Base-by-base conservation (phyloP, 257 asterid genomes). In the Craterostigma plantagineum region DNA sequence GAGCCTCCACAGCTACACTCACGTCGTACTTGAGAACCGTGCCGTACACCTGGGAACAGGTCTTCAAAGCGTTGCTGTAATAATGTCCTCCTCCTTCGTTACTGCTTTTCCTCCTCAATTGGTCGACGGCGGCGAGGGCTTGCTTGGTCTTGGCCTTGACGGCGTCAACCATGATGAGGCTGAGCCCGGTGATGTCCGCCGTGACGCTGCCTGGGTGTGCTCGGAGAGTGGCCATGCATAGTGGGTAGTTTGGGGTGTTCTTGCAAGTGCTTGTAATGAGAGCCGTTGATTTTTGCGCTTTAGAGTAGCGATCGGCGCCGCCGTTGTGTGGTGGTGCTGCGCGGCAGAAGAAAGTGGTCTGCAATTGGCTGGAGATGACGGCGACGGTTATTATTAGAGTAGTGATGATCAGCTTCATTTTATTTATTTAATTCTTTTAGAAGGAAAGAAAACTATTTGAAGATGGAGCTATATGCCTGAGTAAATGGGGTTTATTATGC, bases 221-320 rank as follows among this genome's bases (percentile, higher is more conserved):
- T 0, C 30, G 40, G 56, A 69, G 50, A 40, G 61, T 57, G 56
- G 17, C 0, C 45, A 51, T 6, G 65, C 94, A 72, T 1, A 81
- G 83, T 0, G 42, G 35, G 64, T 77, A 81, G 64, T 71, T 56
- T 18, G 81, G 79, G 30, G 83, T 77, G 71, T 53, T 60, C 45
- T 18, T 65, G 55, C 92, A 77, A 7, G 84, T 73, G 14, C 43
- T 62, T 18, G 67, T 64, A 13, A 74, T 51, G 30, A 23, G 30
- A 6, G 30, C 30, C 30, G n/a, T n/a, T 23, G 30, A 23, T 2
- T 2, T 23, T 23, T 23, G 30, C n/a, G 30, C 30, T 23, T 23
- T 6, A 23, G 6, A 6, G 30, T 23, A 23, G n/a, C 6, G 30
- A n/a, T n/a, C n/a, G n/a, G n/a, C n/a, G 30, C n/a, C n/a, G 30